These are phyloP conservation scores for Otatea glauca DNA, from an alignment of 176 grass and related monocot genomes.

Conservation along the genomic window DNA sequence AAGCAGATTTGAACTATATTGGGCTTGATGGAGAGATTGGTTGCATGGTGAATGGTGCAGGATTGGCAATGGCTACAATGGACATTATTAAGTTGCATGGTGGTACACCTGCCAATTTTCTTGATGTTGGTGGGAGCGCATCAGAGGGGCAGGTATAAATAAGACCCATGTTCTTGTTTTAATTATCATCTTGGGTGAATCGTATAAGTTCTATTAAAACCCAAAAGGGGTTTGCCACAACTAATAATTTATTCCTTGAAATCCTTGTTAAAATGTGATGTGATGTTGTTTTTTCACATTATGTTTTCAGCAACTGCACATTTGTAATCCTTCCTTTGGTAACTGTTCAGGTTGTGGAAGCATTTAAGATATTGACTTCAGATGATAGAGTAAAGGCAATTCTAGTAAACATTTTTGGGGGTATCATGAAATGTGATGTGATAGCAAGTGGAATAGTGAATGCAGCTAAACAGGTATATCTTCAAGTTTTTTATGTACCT, in stretches of 20 bases:
- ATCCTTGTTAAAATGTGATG: constrained; percentile 9
- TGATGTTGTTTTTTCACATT: constrained; percentile 10
- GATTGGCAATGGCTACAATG: constrained; percentile 99
- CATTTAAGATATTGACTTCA: constrained; percentile 98
- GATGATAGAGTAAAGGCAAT: constrained; percentile 99
- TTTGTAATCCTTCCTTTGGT: constrained; percentile 28
- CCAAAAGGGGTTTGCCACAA: neutral
- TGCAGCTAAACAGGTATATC: constrained; percentile 85
- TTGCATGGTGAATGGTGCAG: constrained; percentile 99
- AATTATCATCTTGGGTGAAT: constrained; percentile 11
- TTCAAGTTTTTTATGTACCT: neutral
- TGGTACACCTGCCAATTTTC: constrained; percentile 98
- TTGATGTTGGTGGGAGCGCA: constrained; percentile 98
- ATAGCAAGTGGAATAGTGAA: constrained; percentile 99
- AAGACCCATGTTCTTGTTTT: constrained; percentile 2
- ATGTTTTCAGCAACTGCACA: neutral
- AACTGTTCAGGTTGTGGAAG: constrained; percentile 87
- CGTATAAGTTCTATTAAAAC: constrained; percentile 11
- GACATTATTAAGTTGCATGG: constrained; percentile 99
- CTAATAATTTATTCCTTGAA: constrained; percentile 22
- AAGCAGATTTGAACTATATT: constrained; percentile 98
- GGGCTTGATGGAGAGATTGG: constrained; percentile 99
- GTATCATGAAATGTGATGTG: constrained; percentile 98
- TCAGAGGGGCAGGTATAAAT: constrained; percentile 89
- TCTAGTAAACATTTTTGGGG: constrained; percentile 99